Conservation (phyloP, 352 stramenopile species). For the Globisporangium camurandrum region DNA sequence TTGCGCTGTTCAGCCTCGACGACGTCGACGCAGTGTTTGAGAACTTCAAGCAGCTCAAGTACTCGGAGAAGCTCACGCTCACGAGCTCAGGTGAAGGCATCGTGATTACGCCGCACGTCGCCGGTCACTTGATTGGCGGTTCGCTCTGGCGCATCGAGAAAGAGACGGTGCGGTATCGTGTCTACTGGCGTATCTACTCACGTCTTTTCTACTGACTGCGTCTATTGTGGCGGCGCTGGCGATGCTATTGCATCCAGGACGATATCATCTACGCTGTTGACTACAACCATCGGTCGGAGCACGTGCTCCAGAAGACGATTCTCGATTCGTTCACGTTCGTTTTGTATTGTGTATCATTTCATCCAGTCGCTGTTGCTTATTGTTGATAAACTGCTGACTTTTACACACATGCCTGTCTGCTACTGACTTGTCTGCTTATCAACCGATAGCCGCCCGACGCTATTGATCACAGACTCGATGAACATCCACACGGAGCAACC, state of each 20-base stretch:
- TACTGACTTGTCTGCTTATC: not conserved
- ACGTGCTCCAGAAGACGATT: slow-evolving; percentile 91
- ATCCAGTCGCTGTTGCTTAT: not conserved
- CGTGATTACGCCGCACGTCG: slow-evolving; percentile 91
- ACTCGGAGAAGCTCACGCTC: slow-evolving; percentile 90
- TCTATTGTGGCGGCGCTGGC: not conserved
- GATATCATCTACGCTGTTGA: slow-evolving; percentile 91
- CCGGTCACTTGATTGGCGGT: slow-evolving; percentile 92
- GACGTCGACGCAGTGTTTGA: slow-evolving; percentile 92
- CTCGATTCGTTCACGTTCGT: slow-evolving; percentile 88
- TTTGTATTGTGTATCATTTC: not conserved
- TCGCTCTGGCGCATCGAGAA: slow-evolving; percentile 93
- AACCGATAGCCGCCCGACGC: slow-evolving; percentile 51
- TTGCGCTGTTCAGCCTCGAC: slow-evolving; percentile 89
- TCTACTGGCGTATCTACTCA: not conserved
- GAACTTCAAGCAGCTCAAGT: slow-evolving; percentile 93
- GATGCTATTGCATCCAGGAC: slow-evolving; percentile 32
- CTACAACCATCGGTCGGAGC: slow-evolving; percentile 93
- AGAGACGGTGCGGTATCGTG: slow-evolving; percentile 65
- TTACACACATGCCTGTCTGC: not conserved
- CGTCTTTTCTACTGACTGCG: not conserved
- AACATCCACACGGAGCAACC: slow-evolving; percentile 78
- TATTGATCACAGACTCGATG: slow-evolving; percentile 88
- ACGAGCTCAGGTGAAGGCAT: slow-evolving; percentile 83
- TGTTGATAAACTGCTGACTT: not conserved